These are phyloP conservation scores for Cyclotella choctawhatcheeana DNA, from an alignment of 108 stramenopile species.

Conservation along the genomic window DNA sequence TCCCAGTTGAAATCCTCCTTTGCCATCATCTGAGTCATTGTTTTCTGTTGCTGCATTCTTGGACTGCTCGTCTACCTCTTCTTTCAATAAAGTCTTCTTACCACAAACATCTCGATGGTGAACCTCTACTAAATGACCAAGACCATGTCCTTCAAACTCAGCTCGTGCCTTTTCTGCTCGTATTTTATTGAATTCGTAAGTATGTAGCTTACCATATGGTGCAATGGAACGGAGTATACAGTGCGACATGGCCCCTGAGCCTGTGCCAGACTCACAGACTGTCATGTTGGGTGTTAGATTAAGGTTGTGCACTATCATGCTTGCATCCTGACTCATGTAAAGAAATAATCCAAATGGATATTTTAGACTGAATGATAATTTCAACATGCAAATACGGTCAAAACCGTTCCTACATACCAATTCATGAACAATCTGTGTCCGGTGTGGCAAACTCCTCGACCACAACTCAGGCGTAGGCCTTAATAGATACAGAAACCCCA, in stretches of 20 bases:
- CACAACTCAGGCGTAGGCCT: constrained; percentile 94
- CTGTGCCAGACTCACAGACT: constrained; percentile 93
- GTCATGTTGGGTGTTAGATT: constrained; percentile 86
- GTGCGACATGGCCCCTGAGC: constrained; percentile 87
- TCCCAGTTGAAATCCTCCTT: constrained; percentile 74
- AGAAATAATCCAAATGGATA: background rate
- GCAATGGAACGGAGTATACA: constrained; percentile 87
- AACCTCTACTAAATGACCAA: constrained; percentile 76
- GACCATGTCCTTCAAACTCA: constrained; percentile 85
- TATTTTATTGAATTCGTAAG: constrained; percentile 92
- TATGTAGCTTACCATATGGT: constrained; percentile 86
- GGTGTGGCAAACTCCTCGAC: constrained; percentile 79
- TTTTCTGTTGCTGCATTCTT: constrained; percentile 9
- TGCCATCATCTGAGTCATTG: constrained; percentile 30
- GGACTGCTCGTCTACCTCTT: background rate
- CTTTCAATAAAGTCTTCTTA: constrained; percentile 30
- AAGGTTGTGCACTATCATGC: constrained; percentile 81
- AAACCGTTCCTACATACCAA: constrained; percentile 27
- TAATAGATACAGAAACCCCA: constrained; percentile 81
- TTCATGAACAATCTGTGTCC: constrained; percentile 95
- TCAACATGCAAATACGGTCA: background rate
- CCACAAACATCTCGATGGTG: constrained; percentile 89
- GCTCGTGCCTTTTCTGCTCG: constrained; percentile 79
- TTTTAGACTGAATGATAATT: background rate
- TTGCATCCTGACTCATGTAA: constrained; percentile 59